Evolutionary conservation across 2,329 filamentous ascomycete genomes (phyloP).

Genomic region (Uncinocarpus reesii): DNA sequence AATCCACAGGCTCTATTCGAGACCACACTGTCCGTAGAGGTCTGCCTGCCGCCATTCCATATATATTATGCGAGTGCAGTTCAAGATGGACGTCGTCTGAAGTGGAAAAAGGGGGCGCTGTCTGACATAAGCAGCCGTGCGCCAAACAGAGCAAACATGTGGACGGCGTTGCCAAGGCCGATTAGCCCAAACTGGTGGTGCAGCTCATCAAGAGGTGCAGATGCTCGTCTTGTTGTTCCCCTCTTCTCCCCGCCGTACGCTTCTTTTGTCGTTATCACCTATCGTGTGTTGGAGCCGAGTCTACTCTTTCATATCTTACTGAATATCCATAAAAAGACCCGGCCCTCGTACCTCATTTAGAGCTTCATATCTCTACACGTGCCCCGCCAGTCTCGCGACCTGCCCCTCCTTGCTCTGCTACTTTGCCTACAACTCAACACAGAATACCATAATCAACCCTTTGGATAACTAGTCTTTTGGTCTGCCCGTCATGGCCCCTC

Average conservation of each 20-base stretch:
- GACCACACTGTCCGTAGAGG: no score
- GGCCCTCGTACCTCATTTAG: background rate
- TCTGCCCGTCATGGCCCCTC: constrained; percentile 32
- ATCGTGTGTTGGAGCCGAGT: background rate
- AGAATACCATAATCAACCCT: background rate
- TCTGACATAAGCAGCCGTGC: background rate
- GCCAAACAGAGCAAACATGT: constrained; percentile 9
- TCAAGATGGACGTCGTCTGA: no score
- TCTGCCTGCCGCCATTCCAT: no score
- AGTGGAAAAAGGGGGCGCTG: no score
- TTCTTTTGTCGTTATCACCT: background rate
- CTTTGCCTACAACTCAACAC: background rate
- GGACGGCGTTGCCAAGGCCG: background rate
- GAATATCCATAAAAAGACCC: background rate
- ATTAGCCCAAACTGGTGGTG: background rate
- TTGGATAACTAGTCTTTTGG: constrained; percentile 2
- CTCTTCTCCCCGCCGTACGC: constrained; percentile 11
- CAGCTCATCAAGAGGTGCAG: constrained; percentile 4
- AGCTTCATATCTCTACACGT: constrained; percentile 4
- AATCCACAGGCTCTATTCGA: no score
- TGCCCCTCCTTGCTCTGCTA: constrained; percentile 1
- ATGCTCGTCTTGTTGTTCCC: constrained; percentile 2
- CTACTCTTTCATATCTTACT: background rate
- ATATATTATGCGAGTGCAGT: no score
- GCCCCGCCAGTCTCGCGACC: constrained; percentile 2